phyloP scores from a whole-genome alignment of 2,329 filamentous ascomycete species.

The Colletotrichum caudatum region DNA sequence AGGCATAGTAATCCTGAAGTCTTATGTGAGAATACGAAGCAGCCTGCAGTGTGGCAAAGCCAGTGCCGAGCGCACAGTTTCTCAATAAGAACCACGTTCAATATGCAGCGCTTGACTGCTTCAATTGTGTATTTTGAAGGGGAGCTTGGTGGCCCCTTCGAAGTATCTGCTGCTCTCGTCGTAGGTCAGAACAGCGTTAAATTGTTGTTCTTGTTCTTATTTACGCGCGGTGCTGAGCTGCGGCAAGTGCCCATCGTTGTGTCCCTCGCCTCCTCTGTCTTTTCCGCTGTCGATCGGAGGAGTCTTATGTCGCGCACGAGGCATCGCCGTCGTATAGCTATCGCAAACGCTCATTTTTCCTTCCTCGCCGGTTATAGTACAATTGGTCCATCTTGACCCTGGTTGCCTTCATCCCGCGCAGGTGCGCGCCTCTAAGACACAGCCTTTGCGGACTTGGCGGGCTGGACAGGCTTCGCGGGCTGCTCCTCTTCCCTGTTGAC shows the following conservation, averaged over 20 bases:
- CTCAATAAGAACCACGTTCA: neutral
- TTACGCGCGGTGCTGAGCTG: conserved; percentile 1
- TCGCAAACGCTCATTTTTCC: neutral
- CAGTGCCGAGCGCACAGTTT: neutral
- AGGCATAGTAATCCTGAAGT: neutral
- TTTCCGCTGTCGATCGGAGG: neutral
- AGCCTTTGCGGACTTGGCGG: conserved; percentile 39
- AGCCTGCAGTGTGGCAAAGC: no score
- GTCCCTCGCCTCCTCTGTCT: neutral
- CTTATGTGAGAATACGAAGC: neutral
- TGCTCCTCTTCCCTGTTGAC: conserved; percentile 72
- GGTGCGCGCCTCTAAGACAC: conserved; percentile 12
- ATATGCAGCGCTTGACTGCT: neutral
- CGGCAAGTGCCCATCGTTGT: neutral
- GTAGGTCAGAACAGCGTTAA: neutral
- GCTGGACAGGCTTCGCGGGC: conserved; percentile 4
- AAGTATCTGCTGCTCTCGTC: neutral
- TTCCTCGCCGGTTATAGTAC: conserved; percentile 5
- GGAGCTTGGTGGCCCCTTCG: neutral
- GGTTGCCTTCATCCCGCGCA: neutral
- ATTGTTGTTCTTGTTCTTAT: neutral
- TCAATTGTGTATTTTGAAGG: conserved; percentile 6
- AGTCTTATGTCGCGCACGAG: neutral
- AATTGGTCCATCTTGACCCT: neutral
- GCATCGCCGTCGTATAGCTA: neutral